Evolutionary conservation across 441 rosid species (phyloP).

Genomic region (Capsella rubella): DNA sequence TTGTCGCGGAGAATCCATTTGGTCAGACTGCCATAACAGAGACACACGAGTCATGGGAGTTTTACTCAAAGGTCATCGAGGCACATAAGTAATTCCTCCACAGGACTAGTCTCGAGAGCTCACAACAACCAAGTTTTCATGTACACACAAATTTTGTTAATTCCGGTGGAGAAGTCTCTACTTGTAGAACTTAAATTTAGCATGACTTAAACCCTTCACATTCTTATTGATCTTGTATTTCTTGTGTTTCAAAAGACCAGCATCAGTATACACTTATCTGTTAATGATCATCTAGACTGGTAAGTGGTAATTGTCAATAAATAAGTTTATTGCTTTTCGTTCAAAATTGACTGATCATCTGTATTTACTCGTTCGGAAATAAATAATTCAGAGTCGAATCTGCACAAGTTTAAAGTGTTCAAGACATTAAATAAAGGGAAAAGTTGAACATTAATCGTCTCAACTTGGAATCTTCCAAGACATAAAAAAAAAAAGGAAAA

Average conservation of each 20-base stretch:
- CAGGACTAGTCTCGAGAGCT: slow-evolving; percentile 4
- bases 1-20: slow-evolving; percentile 61
- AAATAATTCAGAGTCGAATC: neutral
- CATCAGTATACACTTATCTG: neutral
- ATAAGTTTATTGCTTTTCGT: neutral
- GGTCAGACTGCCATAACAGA: slow-evolving; percentile 66
- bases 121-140: slow-evolving; percentile 10
- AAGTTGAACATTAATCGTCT: neutral
- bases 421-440: neutral
- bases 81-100: slow-evolving; percentile 7
- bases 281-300: neutral
- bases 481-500: neutral
- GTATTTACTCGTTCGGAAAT: neutral
- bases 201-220: slow-evolving; percentile 1
- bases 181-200: neutral
- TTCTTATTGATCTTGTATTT: slow-evolving; percentile 1
- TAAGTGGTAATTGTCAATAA: neutral
- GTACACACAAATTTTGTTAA: neutral
- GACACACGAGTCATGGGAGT: slow-evolving; percentile 55
- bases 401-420: neutral
- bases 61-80: slow-evolving; percentile 51
- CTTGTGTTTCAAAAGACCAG: neutral
- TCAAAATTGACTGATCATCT: too few relatives aligned
- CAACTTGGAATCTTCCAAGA: neutral
- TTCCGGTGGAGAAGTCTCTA: slow-evolving; percentile 1